These are phyloP conservation scores for Acacia concinna DNA, from an alignment of 331 rosid species.

Conservation along the genomic window DNA sequence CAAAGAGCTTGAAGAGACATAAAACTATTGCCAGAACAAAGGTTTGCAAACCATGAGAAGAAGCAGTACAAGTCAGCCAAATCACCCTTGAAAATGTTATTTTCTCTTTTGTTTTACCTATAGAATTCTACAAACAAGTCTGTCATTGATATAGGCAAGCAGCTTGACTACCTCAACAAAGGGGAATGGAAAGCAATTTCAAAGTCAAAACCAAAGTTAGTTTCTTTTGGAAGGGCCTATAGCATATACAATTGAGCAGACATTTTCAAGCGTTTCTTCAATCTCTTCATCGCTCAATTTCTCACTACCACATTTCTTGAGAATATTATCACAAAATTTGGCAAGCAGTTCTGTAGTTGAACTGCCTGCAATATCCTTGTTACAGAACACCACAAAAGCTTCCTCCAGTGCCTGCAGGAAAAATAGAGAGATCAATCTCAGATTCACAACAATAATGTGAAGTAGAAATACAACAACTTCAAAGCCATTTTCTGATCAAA, in stretches of 20 bases:
- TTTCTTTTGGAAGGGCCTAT: neutral
- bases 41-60: neutral
- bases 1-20: neutral
- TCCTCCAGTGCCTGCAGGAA: constrained; percentile 62
- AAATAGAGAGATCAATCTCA: constrained; percentile 27
- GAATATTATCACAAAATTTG: constrained; percentile 81
- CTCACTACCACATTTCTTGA: constrained; percentile 90
- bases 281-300: constrained; percentile 88
- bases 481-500: constrained; percentile 33
- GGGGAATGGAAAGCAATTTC: neutral
- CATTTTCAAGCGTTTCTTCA: constrained; percentile 91
- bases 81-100: constrained; percentile 13
- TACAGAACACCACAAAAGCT: constrained; percentile 90
- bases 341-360: constrained; percentile 86
- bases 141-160: constrained; percentile 92
- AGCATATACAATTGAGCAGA: constrained; percentile 32
- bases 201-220: constrained; percentile 14
- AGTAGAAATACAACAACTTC: constrained; percentile 5
- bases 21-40: neutral
- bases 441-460: constrained; percentile 13
- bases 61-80: neutral
- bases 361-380: constrained; percentile 93
- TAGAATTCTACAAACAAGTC: constrained; percentile 92
- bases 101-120: constrained; percentile 48
- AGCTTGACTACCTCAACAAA: constrained; percentile 80